A percentile compares a stretch with the other conserved stretches of the same genome.
These are phyloP conservation scores for Nymphaea thermarum DNA, from an alignment of 164 flowering plant genomes.

Conservation along the genomic window DNA sequence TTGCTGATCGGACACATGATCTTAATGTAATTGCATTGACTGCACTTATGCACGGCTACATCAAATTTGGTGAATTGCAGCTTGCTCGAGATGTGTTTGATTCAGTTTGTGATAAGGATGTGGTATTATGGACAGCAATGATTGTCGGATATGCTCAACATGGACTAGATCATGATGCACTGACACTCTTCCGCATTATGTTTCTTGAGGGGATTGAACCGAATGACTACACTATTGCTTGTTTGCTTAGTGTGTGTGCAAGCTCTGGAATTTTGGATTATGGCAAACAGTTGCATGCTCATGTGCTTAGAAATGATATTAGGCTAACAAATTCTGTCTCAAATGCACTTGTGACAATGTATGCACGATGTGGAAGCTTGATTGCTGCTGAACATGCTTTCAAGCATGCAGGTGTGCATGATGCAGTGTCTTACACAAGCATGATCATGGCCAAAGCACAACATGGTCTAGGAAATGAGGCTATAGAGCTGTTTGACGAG, in stretches of 20 bases:
- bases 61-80: slow-evolving; percentile 56
- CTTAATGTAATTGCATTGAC: slow-evolving; percentile 59
- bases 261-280: slow-evolving; percentile 55
- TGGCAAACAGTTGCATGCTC: slow-evolving; percentile 69
- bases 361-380: slow-evolving; percentile 66
- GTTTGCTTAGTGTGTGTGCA: slow-evolving; percentile 60
- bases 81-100: slow-evolving; percentile 66
- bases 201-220: slow-evolving; percentile 56
- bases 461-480: slow-evolving; percentile 70
- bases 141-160: slow-evolving; percentile 74
- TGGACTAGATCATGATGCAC: slow-evolving; percentile 45
- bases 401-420: slow-evolving; percentile 19
- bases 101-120: slow-evolving; percentile 48
- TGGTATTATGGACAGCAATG: slow-evolving; percentile 96
- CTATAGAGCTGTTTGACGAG: slow-evolving; percentile 51
- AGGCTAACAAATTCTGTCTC: slow-evolving; percentile 48
- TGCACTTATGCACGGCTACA: slow-evolving; percentile 66
- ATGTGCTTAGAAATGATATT: slow-evolving; percentile 40
- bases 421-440: slow-evolving; percentile 80
- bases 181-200: slow-evolving; percentile 61
- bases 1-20: slow-evolving; percentile 25
- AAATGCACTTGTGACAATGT: slow-evolving; percentile 74
- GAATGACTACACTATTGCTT: slow-evolving; percentile 61
- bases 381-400: slow-evolving; percentile 42
- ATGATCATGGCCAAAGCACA: slow-evolving; percentile 81